A percentile compares a stretch with the other conserved stretches of the same genome.
Evolutionary conservation across 139 green algal species (phyloP).

Genomic region (Chloropicon primus): DNA sequence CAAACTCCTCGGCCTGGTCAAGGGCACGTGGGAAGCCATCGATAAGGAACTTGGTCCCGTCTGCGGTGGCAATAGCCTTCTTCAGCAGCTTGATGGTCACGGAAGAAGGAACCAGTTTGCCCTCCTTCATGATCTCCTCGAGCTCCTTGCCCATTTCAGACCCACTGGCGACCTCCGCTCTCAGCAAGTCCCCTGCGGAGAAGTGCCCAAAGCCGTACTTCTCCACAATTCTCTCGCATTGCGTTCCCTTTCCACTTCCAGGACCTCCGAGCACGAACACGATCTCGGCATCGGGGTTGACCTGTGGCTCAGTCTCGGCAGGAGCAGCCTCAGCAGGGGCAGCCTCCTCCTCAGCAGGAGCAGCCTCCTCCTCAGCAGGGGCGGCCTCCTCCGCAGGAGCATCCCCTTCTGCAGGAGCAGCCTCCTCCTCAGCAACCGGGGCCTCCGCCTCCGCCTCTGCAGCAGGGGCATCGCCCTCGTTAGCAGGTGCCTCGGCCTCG

Average conservation of each 20-base stretch:
- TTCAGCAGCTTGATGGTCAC: slow-evolving; percentile 60
- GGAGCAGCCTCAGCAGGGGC: background rate
- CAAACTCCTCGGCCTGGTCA: slow-evolving; percentile 14
- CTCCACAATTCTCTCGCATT: background rate
- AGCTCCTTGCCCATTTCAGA: slow-evolving; percentile 27
- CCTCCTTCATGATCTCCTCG: slow-evolving; percentile 52
- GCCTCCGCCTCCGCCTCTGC: too few species aligned
- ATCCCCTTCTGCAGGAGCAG: background rate
- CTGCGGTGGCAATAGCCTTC: slow-evolving; percentile 45
- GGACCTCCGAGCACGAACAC: slow-evolving; percentile 19
- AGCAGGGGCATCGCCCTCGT: too few species aligned
- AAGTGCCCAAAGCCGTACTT: background rate
- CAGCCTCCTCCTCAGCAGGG: background rate
- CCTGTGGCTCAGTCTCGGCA: background rate
- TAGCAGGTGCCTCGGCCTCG: too few species aligned
- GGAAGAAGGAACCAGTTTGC: slow-evolving; percentile 60
- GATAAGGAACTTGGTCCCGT: slow-evolving; percentile 9
- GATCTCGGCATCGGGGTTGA: background rate
- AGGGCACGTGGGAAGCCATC: background rate
- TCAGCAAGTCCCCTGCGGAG: background rate
- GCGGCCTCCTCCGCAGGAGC: background rate
- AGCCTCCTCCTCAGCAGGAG: background rate
- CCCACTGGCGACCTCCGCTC: slow-evolving; percentile 50
- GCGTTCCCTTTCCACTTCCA: slow-evolving; percentile 19
- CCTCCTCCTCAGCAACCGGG: background rate